Evolutionary conservation across 2,329 filamentous ascomycete species (phyloP).

Genomic region (Aquanectria penicillioides): DNA sequence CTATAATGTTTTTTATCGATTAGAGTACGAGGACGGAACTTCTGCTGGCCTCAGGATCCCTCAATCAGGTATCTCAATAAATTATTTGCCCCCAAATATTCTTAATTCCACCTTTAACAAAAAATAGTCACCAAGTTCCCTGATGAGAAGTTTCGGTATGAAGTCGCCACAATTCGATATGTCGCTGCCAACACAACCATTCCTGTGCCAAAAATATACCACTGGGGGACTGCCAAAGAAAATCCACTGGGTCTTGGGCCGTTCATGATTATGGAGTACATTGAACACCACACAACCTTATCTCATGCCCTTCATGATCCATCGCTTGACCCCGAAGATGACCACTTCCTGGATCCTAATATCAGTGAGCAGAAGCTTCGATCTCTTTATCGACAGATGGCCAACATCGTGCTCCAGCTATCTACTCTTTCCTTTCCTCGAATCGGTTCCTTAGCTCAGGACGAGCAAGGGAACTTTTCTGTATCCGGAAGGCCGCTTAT

Average conservation of each 20-base stretch:
- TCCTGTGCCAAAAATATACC: conserved; percentile 46
- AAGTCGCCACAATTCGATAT: conserved; percentile 49
- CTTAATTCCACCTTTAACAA: too few relatives aligned
- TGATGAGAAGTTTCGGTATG: conserved; percentile 49
- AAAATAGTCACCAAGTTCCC: conserved; percentile 34
- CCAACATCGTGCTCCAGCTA: conserved; percentile 55
- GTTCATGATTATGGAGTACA: conserved; percentile 52
- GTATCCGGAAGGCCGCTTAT: conserved; percentile 48
- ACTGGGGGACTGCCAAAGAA: conserved; percentile 43
- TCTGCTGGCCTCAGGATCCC: conserved; percentile 45
- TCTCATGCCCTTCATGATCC: conserved; percentile 43
- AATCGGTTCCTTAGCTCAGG: conserved; percentile 50
- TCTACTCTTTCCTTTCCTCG: conserved; percentile 44
- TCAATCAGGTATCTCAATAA: conserved; percentile 30
- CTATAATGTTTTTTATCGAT: conserved; percentile 44
- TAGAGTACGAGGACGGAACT: conserved; percentile 46
- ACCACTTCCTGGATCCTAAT: conserved; percentile 46
- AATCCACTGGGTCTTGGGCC: conserved; percentile 48
- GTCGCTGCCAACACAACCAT: conserved; percentile 46
- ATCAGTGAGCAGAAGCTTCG: conserved; percentile 46
- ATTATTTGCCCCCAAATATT: too few relatives aligned
- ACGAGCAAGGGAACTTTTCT: conserved; percentile 41
- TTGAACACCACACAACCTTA: conserved; percentile 43
- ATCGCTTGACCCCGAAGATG: conserved; percentile 31
- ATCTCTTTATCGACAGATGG: conserved; percentile 52